These are phyloP conservation scores for Ophiocordyceps camponoti-saundersi DNA, from an alignment of 2,329 filamentous ascomycete genomes.

Conservation along the genomic window DNA sequence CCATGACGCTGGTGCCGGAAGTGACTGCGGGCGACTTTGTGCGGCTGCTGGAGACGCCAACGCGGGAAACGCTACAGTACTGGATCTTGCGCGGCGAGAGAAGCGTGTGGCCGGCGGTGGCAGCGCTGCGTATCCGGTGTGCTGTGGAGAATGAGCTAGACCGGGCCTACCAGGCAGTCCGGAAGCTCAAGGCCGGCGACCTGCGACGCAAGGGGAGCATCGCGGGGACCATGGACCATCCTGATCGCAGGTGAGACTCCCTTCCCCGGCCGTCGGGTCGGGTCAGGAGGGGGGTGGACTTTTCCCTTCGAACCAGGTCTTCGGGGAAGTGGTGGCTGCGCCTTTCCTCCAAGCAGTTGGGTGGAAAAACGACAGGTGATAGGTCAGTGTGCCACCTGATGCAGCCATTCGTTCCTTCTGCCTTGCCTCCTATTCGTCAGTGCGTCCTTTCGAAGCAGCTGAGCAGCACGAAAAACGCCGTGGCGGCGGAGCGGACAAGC, in stretches of 20 bases:
- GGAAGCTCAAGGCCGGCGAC: conserved; percentile 40
- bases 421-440: background rate
- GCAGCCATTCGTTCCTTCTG: background rate
- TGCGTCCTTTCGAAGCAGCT: background rate
- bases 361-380: no score
- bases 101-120: conserved; percentile 81
- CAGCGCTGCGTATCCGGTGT: conserved; percentile 65
- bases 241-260: background rate
- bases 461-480: background rate
- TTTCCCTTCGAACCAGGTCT: background rate
- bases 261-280: background rate
- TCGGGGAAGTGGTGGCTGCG: background rate
- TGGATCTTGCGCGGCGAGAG: conserved; percentile 77
- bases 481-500: background rate
- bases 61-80: conserved; percentile 55
- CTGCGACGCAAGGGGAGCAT: conserved; percentile 28
- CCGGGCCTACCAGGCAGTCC: conserved; percentile 63
- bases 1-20: conserved; percentile 68
- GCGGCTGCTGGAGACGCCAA: conserved; percentile 69
- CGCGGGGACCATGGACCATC: conserved; percentile 10
- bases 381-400: background rate
- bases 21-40: conserved; percentile 57
- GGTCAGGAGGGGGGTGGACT: background rate
- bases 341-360: background rate
- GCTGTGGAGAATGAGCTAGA: conserved; percentile 80